Evolutionary conservation across 164 flowering plant species (phyloP).

Genomic region (Magnolia officinalis): DNA sequence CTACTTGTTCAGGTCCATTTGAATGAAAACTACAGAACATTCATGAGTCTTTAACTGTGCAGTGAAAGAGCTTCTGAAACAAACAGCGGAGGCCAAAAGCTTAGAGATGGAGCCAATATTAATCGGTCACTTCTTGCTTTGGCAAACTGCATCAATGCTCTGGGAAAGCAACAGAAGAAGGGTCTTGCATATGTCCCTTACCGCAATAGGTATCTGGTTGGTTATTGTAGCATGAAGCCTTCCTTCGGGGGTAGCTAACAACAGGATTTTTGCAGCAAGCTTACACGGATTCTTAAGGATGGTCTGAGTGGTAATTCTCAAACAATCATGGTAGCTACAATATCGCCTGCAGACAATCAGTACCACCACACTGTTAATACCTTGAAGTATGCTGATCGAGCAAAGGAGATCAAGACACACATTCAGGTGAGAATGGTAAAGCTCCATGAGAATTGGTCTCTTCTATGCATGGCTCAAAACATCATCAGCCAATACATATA

Average conservation of each 20-base stretch:
- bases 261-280: slow-evolving; percentile 52
- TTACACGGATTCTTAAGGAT: slow-evolving; percentile 92
- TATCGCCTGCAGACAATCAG: slow-evolving; percentile 78
- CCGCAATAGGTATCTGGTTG: slow-evolving; percentile 67
- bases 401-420: slow-evolving; percentile 90
- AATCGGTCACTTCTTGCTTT: slow-evolving; percentile 91
- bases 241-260: slow-evolving; percentile 20
- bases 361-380: slow-evolving; percentile 90
- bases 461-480: not conserved
- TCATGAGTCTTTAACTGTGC: slow-evolving; percentile 17
- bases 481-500: too few species aligned
- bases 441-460: not conserved
- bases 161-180: slow-evolving; percentile 89
- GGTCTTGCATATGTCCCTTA: slow-evolving; percentile 97
- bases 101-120: slow-evolving; percentile 92
- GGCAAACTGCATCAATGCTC: slow-evolving; percentile 91
- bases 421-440: slow-evolving; percentile 46
- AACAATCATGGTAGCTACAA: slow-evolving; percentile 84
- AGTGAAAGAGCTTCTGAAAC: slow-evolving; percentile 96
- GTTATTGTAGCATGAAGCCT: not conserved
- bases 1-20: slow-evolving; percentile 2
- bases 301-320: slow-evolving; percentile 93
- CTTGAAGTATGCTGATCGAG: slow-evolving; percentile 87
- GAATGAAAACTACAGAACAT: not conserved
- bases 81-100: slow-evolving; percentile 80